Evolutionary conservation across 176 grass and related monocot genomes (phyloP), one percentile per base, ranked within the genome.

Genomic region (Paspalum notatum): DNA sequence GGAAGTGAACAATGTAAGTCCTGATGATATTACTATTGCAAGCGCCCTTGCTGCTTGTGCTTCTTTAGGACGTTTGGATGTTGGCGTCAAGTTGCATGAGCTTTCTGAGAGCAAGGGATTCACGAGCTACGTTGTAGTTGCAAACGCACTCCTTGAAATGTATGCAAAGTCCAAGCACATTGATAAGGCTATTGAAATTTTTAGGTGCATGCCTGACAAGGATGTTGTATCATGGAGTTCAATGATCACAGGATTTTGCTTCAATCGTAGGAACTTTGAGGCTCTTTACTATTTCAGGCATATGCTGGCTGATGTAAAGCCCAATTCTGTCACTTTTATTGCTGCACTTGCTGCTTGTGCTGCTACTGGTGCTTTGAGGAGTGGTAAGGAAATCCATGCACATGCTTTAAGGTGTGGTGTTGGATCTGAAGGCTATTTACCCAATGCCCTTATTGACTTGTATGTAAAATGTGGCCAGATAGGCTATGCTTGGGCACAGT

Each of bases 391-490:
- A 75, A 93, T 98, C 24, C 95, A 98, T 91, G 95, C 92, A 44
- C 81, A 87, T 85, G 86, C 75, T 80, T 81, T 98, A 85, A 85
- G 90, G 80, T 62, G 65, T 24, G 90, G 92, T 53, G 67, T 93
- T 62, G 83, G 64, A 80, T 88, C 76, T 74, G 84, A 93, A 73
- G 86, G 90, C 64, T 89, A 81, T 81, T 66, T 98, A 37, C 85
- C 88, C 68, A 98, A 98, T 77, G 90, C 95, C 66, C 84, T 98
- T 83, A 75, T 98, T 10, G 92, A 94, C 67, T 62, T 98, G 70
- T 95, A 98, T 83, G 92, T 77, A 39, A 98, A 98, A 78, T 98
- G 92, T 87, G 95, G 92, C 47, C 89, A 91, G 74, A 98, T 79
- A 27, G 68, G 86, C 60, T 86, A 83, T 81, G 92, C 95, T 78